These are phyloP conservation scores for Lathyrus aphaca DNA, from an alignment of 306 rosid species.

Conservation along the genomic window DNA sequence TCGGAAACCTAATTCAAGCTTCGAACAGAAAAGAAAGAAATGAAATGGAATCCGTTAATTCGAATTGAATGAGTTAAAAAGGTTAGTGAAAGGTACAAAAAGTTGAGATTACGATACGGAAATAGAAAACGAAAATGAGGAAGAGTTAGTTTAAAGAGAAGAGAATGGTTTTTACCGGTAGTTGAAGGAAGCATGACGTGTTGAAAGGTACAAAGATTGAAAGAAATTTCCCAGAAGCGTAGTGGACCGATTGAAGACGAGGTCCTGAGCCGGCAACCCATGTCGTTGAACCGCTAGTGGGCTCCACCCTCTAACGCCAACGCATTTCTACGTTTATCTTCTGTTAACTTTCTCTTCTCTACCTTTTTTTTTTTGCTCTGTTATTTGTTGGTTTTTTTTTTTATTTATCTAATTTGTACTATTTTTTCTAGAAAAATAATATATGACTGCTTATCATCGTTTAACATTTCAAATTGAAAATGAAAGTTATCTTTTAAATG, in stretches of 20 bases:
- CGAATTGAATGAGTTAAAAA: not conserved
- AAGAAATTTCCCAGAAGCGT: slow-evolving; percentile 51
- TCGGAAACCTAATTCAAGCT: slow-evolving; percentile 34
- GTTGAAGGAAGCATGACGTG: slow-evolving; percentile 42
- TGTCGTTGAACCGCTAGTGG: slow-evolving; percentile 47
- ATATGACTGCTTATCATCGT: not conserved
- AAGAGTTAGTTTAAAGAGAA: slow-evolving; percentile 7
- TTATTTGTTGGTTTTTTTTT: not conserved
- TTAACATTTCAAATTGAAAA: not conserved
- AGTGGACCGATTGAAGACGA: slow-evolving; percentile 46
- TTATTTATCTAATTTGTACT: not conserved
- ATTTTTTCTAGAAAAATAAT: not conserved
- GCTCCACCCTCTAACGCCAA: slow-evolving; percentile 47
- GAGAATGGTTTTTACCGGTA: not conserved
- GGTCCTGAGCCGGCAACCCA: slow-evolving; percentile 43
- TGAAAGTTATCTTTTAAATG: not conserved
- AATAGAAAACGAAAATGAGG: not conserved
- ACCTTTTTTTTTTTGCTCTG: not conserved
- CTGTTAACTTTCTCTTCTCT: not conserved
- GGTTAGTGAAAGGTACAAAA: not conserved
- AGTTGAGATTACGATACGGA: slow-evolving; percentile 15
- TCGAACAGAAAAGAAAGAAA: not conserved
- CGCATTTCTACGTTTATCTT: slow-evolving; percentile 34
- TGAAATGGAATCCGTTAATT: slow-evolving; percentile 1
- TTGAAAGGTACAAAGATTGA: slow-evolving; percentile 34